A percentile compares a stretch with the other conserved stretches of the same genome.
Conservation (phyloP, 2,329 filamentous ascomycete genomes). For the Ascomycota sp. region DNA sequence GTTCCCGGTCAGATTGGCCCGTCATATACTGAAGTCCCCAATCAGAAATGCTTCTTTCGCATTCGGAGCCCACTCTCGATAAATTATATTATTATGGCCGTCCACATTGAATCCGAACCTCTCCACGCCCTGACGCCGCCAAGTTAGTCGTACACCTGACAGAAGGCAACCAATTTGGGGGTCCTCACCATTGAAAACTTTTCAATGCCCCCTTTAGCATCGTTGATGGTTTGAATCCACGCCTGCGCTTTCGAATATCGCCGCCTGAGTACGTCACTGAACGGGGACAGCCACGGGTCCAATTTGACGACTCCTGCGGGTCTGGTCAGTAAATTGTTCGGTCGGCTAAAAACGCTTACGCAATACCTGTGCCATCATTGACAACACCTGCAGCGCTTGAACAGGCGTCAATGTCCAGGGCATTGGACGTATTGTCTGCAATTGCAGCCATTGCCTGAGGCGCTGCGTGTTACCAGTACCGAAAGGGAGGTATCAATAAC, state of each 20-base stretch:
- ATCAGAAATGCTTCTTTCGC: slow-evolving; percentile 68
- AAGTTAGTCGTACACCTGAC: neutral
- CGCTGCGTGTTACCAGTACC: too few relatives aligned
- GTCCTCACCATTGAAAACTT: slow-evolving; percentile 62
- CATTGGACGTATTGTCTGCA: neutral
- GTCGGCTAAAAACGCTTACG: neutral
- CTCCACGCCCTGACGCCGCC: slow-evolving; percentile 50
- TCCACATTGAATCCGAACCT: slow-evolving; percentile 70
- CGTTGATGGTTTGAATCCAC: slow-evolving; percentile 71
- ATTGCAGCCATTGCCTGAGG: neutral
- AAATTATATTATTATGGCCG: slow-evolving; percentile 65
- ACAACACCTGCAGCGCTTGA: slow-evolving; percentile 27
- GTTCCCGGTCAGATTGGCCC: neutral
- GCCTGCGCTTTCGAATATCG: slow-evolving; percentile 62
- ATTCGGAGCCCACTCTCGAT: slow-evolving; percentile 93
- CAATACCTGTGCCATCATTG: slow-evolving; percentile 51
- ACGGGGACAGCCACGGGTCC: slow-evolving; percentile 79
- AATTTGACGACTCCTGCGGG: slow-evolving; percentile 58
- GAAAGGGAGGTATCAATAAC: too few relatives aligned
- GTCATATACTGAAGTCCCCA: slow-evolving; percentile 70
- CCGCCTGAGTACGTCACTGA: slow-evolving; percentile 53
- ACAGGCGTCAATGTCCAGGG: slow-evolving; percentile 2
- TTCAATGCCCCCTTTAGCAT: slow-evolving; percentile 72
- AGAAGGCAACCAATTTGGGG: slow-evolving; percentile 1
- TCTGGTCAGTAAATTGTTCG: slow-evolving; percentile 2